phyloP scores from a whole-genome alignment of 106 monocot genomes.

The Cymbidium sinense region DNA sequence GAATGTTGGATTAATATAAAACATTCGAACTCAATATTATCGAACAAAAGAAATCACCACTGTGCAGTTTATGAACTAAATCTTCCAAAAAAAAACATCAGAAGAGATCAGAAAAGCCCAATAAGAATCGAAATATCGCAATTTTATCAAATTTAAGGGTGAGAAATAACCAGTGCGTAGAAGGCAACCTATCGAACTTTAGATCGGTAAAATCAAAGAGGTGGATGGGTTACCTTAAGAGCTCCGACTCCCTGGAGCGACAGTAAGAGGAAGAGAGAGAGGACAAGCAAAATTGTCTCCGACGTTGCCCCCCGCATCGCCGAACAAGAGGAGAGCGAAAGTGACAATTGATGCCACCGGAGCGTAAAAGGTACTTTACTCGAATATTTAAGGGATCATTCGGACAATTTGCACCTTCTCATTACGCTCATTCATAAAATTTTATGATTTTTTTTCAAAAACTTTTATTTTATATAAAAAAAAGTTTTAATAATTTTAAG shows the following conservation, averaged over 20 bases:
- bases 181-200: too few species aligned
- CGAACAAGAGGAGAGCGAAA: background rate
- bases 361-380: background rate
- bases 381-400: background rate
- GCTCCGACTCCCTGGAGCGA: constrained; percentile 2
- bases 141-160: background rate
- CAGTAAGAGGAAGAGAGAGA: background rate
- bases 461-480: too few species aligned
- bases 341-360: background rate
- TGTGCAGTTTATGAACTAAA: background rate
- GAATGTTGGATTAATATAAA: background rate
- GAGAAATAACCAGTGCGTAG: too few species aligned
- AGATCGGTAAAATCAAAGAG: background rate
- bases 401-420: too few species aligned
- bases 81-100: background rate
- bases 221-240: background rate
- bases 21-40: background rate
- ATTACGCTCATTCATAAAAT: too few species aligned
- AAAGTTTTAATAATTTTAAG: too few species aligned
- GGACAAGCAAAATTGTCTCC: background rate
- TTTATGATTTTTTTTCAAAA: too few species aligned
- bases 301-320: background rate
- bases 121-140: background rate
- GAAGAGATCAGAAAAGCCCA: background rate
- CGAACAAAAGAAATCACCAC: too few species aligned